These are phyloP conservation scores for Hypoxylon fuscum DNA, from an alignment of 495 filamentous ascomycete genomes.

Conservation along the genomic window DNA sequence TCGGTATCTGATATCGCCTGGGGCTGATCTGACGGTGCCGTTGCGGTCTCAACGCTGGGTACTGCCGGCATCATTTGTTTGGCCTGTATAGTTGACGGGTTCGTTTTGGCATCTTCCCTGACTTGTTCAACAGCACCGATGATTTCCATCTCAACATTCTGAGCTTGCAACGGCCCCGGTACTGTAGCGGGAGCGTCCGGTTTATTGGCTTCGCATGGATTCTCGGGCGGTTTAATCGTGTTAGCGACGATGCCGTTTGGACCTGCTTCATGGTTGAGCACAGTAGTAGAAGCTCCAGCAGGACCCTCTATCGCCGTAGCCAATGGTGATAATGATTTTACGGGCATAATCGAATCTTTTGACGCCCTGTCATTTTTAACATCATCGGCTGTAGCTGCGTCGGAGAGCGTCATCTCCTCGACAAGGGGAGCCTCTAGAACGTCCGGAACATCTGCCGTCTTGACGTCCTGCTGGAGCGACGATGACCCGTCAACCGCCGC, in stretches of 20 bases:
- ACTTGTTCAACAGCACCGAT: slow-evolving; percentile 46
- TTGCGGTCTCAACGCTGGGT: slow-evolving; percentile 38
- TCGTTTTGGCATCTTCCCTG: slow-evolving; percentile 44
- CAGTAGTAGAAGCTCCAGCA: not conserved
- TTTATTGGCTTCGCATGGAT: slow-evolving; percentile 22
- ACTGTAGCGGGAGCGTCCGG: slow-evolving; percentile 6
- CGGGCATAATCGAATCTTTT: slow-evolving; percentile 2
- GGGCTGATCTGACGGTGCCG: slow-evolving; percentile 31
- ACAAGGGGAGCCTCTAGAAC: not conserved
- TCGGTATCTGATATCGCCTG: slow-evolving; percentile 48
- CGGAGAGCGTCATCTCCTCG: not conserved
- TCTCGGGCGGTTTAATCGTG: slow-evolving; percentile 6
- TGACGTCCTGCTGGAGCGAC: slow-evolving; percentile 17
- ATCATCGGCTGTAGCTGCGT: not conserved
- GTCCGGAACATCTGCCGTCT: slow-evolving; percentile 27
- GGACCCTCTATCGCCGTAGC: not conserved
- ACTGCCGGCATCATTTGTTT: slow-evolving; percentile 8
- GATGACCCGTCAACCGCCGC: slow-evolving; percentile 13
- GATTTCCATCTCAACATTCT: slow-evolving; percentile 35
- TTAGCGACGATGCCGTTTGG: not conserved
- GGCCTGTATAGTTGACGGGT: slow-evolving; percentile 40
- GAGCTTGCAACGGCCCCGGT: slow-evolving; percentile 29
- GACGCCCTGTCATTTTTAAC: not conserved
- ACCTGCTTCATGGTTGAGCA: not conserved
- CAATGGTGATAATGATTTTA: not conserved